phyloP scores from a whole-genome alignment of 768 basidiomycete species.

The Naematelia aurantialba region DNA sequence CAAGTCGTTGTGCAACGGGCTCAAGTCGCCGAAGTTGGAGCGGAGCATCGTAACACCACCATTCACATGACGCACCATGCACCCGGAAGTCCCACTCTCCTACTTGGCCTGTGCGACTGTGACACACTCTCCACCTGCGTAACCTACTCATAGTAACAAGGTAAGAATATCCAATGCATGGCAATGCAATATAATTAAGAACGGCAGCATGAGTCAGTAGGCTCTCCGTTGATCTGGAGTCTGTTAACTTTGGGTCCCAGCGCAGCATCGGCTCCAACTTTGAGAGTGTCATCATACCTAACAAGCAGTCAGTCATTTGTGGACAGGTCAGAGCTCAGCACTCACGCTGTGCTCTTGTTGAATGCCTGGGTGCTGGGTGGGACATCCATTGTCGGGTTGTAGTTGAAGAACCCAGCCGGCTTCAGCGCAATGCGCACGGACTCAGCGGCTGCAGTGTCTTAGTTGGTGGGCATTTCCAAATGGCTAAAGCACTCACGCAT shows the following conservation, averaged over 20 bases:
- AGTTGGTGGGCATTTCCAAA: not conserved
- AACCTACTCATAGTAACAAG: too few relatives aligned
- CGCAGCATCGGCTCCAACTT: not conserved
- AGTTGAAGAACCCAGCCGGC: conserved; percentile 20
- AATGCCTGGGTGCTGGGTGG: conserved; percentile 14
- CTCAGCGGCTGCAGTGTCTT: conserved; percentile 3
- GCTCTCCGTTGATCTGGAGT: not conserved
- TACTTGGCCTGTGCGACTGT: too few relatives aligned
- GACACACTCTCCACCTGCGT: too few relatives aligned
- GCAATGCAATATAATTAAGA: too few relatives aligned
- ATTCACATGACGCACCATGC: too few relatives aligned
- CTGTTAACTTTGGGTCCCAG: not conserved
- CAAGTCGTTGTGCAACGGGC: too few relatives aligned
- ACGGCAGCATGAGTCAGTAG: not conserved
- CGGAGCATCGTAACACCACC: too few relatives aligned
- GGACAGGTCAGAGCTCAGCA: too few relatives aligned
- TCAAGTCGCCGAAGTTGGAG: too few relatives aligned
- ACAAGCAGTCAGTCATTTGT: too few relatives aligned
- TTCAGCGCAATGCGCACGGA: conserved; percentile 18
- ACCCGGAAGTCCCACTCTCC: too few relatives aligned
- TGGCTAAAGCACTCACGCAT: conserved; percentile 22
- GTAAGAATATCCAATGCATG: too few relatives aligned
- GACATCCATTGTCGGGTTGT: conserved; percentile 21
- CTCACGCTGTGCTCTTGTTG: conserved; percentile 16
- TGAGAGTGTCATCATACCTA: not conserved